Evolutionary conservation across 331 rosid species (phyloP).

Genomic region (Acacia concinna): DNA sequence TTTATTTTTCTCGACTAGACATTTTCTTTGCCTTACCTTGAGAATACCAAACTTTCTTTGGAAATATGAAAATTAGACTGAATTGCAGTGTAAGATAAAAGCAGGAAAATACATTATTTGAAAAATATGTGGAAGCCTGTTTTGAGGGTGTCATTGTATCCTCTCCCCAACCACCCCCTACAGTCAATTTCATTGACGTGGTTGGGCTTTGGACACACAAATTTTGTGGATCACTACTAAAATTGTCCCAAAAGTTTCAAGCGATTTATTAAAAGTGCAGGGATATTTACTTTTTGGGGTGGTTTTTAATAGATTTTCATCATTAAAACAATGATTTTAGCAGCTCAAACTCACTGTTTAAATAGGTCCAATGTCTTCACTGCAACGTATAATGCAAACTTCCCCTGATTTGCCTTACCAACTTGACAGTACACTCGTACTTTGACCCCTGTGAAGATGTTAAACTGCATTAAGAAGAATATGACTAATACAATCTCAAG

Average conservation of each 20-base stretch:
- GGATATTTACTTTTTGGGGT: neutral
- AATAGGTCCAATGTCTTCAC: slow-evolving; percentile 71
- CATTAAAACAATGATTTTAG: slow-evolving; percentile 1
- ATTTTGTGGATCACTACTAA: neutral
- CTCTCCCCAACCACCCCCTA: neutral
- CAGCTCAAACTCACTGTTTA: slow-evolving; percentile 59
- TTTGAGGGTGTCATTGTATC: neutral
- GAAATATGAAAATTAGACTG: neutral
- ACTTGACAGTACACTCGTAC: slow-evolving; percentile 90
- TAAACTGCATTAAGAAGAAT: slow-evolving; percentile 29
- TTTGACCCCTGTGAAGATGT: slow-evolving; percentile 62
- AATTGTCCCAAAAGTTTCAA: neutral
- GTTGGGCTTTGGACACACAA: neutral
- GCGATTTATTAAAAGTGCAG: slow-evolving; percentile 12
- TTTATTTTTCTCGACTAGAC: neutral
- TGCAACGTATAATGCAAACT: slow-evolving; percentile 81
- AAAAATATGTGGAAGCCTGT: slow-evolving; percentile 2
- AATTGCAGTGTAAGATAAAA: slow-evolving; percentile 5
- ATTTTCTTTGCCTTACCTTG: neutral
- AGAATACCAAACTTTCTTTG: slow-evolving; percentile 1
- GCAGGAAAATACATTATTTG: neutral
- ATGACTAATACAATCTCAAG: slow-evolving; percentile 22
- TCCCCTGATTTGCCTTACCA: slow-evolving; percentile 82
- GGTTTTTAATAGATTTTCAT: slow-evolving; percentile 1
- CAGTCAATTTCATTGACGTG: neutral